Evolutionary conservation across 768 basidiomycete species (phyloP).

Genomic region (Clavaria fumosa): DNA sequence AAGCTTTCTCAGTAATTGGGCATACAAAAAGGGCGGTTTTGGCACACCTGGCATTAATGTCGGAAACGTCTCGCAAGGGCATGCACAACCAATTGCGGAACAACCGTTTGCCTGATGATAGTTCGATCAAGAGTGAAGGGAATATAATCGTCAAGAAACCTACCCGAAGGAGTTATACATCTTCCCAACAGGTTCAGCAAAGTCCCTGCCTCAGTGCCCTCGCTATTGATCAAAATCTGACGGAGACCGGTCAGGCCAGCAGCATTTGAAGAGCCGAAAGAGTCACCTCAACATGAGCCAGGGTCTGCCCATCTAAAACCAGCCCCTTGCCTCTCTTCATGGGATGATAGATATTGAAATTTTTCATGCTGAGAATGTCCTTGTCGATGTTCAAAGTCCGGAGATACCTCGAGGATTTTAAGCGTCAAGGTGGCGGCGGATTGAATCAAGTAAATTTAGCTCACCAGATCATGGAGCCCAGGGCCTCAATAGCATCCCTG

Average conservation of each 20-base stretch:
- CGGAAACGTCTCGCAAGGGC: constrained; percentile 66
- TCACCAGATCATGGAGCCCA: constrained; percentile 88
- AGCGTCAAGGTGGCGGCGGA: constrained; percentile 5
- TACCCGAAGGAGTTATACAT: constrained; percentile 87
- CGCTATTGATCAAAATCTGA: constrained; percentile 78
- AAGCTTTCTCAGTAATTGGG: constrained; percentile 9
- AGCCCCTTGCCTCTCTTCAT: constrained; percentile 81
- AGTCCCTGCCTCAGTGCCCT: constrained; percentile 87
- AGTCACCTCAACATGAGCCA: constrained; percentile 82
- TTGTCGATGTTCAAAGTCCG: constrained; percentile 91
- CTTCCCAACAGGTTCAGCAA: constrained; percentile 66
- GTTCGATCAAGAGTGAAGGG: constrained; percentile 2
- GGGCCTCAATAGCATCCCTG: constrained; percentile 57
- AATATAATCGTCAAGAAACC: constrained; percentile 10
- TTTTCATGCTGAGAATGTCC: constrained; percentile 88
- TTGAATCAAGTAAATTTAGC: constrained; percentile 8
- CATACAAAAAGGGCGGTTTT: neutral
- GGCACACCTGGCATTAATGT: constrained; percentile 78
- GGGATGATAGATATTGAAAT: constrained; percentile 96
- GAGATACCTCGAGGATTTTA: constrained; percentile 46
- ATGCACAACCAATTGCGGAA: constrained; percentile 96
- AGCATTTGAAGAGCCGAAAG: constrained; percentile 1
- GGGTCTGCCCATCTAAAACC: constrained; percentile 84
- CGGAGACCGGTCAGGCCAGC: neutral
- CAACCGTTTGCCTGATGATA: constrained; percentile 62